Percentiles rank a stretch among this genome's conserved stretches.
Conservation (phyloP, 106 monocot species). For the Acanthochlamys bracteata region DNA sequence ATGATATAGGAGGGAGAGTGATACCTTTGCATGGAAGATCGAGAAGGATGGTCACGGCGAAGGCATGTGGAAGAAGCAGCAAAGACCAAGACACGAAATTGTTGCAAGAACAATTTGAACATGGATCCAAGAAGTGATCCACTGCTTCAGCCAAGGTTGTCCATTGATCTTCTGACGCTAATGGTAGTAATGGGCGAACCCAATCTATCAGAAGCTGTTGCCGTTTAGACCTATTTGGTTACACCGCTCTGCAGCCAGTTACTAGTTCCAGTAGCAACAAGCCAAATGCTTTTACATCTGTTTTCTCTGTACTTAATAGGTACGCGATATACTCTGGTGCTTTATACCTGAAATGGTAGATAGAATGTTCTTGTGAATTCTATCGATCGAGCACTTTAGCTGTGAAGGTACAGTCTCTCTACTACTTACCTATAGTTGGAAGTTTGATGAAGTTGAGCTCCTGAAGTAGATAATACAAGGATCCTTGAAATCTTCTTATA, state of each 20-base stretch:
- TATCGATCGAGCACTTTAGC: too few relatives aligned
- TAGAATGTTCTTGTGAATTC: neutral
- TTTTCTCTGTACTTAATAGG: slow-evolving; percentile 42
- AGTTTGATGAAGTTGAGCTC: slow-evolving; percentile 14
- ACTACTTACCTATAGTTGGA: slow-evolving; percentile 7
- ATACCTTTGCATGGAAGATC: slow-evolving; percentile 43
- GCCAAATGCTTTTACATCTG: slow-evolving; percentile 55
- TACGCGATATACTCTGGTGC: slow-evolving; percentile 53
- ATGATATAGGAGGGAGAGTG: neutral
- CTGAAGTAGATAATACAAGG: slow-evolving; percentile 6
- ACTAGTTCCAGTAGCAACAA: slow-evolving; percentile 47
- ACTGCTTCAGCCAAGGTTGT: neutral
- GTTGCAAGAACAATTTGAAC: slow-evolving; percentile 10
- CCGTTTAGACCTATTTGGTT: slow-evolving; percentile 30
- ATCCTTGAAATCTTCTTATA: slow-evolving; percentile 15
- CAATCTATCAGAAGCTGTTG: slow-evolving; percentile 42
- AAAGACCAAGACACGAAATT: slow-evolving; percentile 19
- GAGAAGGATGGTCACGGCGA: slow-evolving; percentile 22
- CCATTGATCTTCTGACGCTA: too few relatives aligned
- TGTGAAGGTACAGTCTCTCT: too few relatives aligned
- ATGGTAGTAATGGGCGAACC: slow-evolving; percentile 21
- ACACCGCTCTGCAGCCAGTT: slow-evolving; percentile 40
- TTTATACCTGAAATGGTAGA: slow-evolving; percentile 20
- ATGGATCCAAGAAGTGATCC: slow-evolving; percentile 28
- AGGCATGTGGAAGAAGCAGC: slow-evolving; percentile 39